Evolutionary conservation across 768 basidiomycete genomes (phyloP), one percentile per base, ranked within the genome.

Genomic region (Pholiota molesta): DNA sequence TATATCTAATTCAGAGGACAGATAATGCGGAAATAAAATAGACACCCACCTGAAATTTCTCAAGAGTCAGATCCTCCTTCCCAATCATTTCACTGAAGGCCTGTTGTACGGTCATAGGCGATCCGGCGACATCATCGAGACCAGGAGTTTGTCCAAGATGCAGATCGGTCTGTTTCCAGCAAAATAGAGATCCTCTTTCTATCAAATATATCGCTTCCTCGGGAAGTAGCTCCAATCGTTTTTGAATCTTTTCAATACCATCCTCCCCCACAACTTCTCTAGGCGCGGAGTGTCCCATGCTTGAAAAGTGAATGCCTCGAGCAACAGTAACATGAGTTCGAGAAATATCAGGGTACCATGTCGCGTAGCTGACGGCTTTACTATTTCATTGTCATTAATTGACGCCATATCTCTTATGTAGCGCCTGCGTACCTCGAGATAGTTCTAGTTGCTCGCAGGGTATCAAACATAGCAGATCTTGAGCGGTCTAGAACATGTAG

Each of bases 131-230:
- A 9, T 77, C 75, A 28, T 79, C 76, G 51, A 77, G 40, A 29
- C 74, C 77, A 13, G 73, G 66, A 6, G 70, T 64, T 65, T 79
- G 72, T 57, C 74, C 55, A 14, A 72, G 49, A 37, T 73, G 63
- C 31, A 74, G 47, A 29, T 76, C 73, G 13, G 69, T 70, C 0
- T 85, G 78, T 69, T 87, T 90, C 85, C 90, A 95, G 69, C 95
- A 95, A 64, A 92, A 91, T 64, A 98, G 76, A 2, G 90, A 83
- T 0, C 97, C 97, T 45, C 96, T 80, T 75, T 99, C 97, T 49
- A 97, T 83, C 33, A 99, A 84, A 78, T 98, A 99, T 17, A 99
- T 81, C 0, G 94, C 87, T 77, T 99, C 97, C 76, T 99, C 97
- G 0, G 97, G 97, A 2, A 99, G 81, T 0, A 99, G 81, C 69